Evolutionary conservation across 331 rosid genomes (phyloP).

Genomic region (Acacia pycnantha): DNA sequence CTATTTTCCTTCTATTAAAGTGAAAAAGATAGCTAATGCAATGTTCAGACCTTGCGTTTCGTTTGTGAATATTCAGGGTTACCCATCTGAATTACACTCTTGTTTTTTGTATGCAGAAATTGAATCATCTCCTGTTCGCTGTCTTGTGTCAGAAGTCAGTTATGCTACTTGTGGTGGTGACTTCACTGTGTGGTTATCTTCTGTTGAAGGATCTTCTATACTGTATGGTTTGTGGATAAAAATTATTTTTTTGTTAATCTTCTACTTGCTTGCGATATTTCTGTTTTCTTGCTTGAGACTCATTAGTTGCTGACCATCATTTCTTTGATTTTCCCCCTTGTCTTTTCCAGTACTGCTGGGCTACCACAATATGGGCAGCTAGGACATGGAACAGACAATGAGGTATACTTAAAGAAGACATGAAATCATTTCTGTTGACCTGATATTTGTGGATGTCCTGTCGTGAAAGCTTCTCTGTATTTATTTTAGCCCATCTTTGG

Average conservation of each 20-base stretch:
- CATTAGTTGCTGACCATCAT: conserved; percentile 16
- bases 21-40: neutral
- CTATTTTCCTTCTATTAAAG: neutral
- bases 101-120: conserved; percentile 50
- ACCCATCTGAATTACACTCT: conserved; percentile 10
- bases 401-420: conserved; percentile 51
- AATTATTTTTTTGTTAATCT: conserved; percentile 24
- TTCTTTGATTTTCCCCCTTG: conserved; percentile 13
- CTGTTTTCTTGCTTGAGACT: conserved; percentile 10
- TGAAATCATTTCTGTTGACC: conserved; percentile 3
- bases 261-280: neutral
- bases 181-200: conserved; percentile 89
- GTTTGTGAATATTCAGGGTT: neutral
- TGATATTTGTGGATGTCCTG: conserved; percentile 11
- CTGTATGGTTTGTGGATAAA: conserved; percentile 71
- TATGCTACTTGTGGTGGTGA: conserved; percentile 80
- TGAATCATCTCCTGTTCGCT: conserved; percentile 82
- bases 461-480: neutral
- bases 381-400: conserved; percentile 98
- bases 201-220: conserved; percentile 88
- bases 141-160: conserved; percentile 82
- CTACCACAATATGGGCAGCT: conserved; percentile 97
- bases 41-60: neutral
- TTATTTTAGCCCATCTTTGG: neutral
- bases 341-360: conserved; percentile 78